Base-by-base conservation (phyloP, 2,329 filamentous ascomycete species). In the Meredithiella fracta region DNA sequence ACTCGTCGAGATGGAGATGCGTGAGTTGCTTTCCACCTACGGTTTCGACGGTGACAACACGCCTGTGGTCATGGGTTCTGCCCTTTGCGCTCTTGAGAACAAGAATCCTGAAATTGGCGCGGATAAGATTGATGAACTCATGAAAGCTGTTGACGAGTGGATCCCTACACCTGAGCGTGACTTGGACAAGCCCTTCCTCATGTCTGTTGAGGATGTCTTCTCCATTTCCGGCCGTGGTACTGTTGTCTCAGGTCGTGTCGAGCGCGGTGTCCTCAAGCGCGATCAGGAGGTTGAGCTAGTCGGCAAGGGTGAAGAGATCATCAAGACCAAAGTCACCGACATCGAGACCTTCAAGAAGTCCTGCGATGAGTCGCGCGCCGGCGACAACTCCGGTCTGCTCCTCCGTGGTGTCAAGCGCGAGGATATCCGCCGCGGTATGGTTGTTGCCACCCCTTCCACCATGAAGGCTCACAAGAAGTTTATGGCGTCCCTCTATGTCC, bases 301-400 rank as follows among this genome's bases (percentile, higher is more conserved):
- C 60, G 92, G 92, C 68, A 94, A 92, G 76, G 82, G 83, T 63
- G 71, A 73, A 57, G 78, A 82, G 49, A 73, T 87, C 62, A 86
- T 97, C 77, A 96, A 94, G 82, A 97, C 92, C 71, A 97, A 96
- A 79, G 91, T 98, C 62, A 98, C 92, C 66, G 94, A 98, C 67
- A 97, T 98, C 64, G 92, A 98, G 78, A 98, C 91, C 62, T 98
- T 98, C 80, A 96, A 97, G 80, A 98, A 98, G 81, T 94, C 89
- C 52, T 97, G 92, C 72, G 90, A 96, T 58, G 88, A 95, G 73
- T 94, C 91, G 59, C 82, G 86, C 65, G 92, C 92, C 60, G 92
- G 92, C 70, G 92, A 98, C 73, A 98, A 97, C 82, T 96, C 92
- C 25, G 92, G 92, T 67, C 85, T 98, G 38, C 81, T 98, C 55